Percentiles rank a stretch among this genome's conserved stretches.
These are phyloP conservation scores for Phytopythium chamaehyphon DNA, from an alignment of 352 stramenopile genomes.

Conservation along the genomic window DNA sequence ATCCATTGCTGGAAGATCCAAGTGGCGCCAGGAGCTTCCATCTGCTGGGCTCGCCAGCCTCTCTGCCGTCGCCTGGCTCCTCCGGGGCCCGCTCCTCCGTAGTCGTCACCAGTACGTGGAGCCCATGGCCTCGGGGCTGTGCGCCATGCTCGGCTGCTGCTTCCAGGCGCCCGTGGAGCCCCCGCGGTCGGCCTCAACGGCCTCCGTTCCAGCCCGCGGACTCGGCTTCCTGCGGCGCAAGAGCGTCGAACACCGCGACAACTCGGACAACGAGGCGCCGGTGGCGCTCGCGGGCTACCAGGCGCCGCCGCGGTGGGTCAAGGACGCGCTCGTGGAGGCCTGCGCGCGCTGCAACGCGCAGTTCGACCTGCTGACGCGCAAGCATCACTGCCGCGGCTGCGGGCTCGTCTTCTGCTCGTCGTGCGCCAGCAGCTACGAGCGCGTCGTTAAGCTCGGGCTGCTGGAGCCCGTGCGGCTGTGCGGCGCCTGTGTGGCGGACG, in stretches of 20 bases:
- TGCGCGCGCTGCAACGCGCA: constrained; percentile 39
- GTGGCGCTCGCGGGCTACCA: constrained; percentile 36
- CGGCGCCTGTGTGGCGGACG: constrained; percentile 30
- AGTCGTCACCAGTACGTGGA: neutral
- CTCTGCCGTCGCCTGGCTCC: no score
- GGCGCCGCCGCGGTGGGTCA: constrained; percentile 49
- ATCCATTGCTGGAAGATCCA: no score
- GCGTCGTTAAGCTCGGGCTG: constrained; percentile 64
- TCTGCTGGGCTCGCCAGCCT: neutral
- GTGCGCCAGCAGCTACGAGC: constrained; percentile 44
- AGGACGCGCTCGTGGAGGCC: constrained; percentile 45
- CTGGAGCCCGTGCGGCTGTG: constrained; percentile 59
- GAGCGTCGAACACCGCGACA: constrained; percentile 6
- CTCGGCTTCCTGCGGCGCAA: constrained; percentile 11
- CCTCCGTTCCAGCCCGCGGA: constrained; percentile 9
- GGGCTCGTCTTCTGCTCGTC: constrained; percentile 52
- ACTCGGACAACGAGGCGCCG: constrained; percentile 4
- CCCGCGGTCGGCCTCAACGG: constrained; percentile 6
- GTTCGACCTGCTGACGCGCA: constrained; percentile 66
- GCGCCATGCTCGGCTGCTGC: constrained; percentile 49
- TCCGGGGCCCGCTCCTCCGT: no score
- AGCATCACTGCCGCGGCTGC: constrained; percentile 63
- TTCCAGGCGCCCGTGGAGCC: constrained; percentile 39
- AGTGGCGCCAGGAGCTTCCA: neutral
- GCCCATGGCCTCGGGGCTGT: constrained; percentile 17